These are phyloP conservation scores for Cutaneotrichosporon cutaneum DNA, from an alignment of 1,284 basidiomycete species.

Conservation along the genomic window DNA sequence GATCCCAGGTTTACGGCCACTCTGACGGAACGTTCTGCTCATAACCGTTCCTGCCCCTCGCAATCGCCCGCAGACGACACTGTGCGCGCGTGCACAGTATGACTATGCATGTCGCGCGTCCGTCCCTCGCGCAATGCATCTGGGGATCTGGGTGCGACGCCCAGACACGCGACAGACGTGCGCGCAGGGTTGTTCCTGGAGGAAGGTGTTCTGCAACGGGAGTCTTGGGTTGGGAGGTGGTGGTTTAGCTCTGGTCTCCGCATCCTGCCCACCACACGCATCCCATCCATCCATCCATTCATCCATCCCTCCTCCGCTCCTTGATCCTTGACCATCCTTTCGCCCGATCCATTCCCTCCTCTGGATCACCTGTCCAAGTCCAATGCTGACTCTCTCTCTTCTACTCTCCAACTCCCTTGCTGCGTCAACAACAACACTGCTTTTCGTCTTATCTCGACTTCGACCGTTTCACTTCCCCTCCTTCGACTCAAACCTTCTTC, in stretches of 20 bases:
- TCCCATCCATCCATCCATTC: not conserved
- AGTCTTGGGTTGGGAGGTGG: not conserved
- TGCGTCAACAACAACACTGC: not conserved
- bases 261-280: not conserved
- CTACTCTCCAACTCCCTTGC: no score
- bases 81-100: not conserved
- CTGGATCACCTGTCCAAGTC: not conserved
- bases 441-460: not conserved
- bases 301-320: not conserved
- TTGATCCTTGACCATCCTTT: not conserved
- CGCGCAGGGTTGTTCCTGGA: not conserved
- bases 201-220: no score
- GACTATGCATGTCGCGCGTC: not conserved
- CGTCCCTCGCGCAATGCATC: not conserved
- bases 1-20: not conserved
- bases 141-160: not conserved
- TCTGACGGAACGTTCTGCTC: not conserved
- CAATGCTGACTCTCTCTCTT: not conserved
- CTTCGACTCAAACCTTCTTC: not conserved
- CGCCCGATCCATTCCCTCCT: not conserved
- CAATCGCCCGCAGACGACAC: not conserved
- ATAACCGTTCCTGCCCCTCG: not conserved
- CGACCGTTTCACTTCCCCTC: not conserved
- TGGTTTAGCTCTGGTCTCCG: not conserved
- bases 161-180: not conserved